Conservation (phyloP, 1,139 yeast genomes). For the Yamadazyma diospyri region DNA sequence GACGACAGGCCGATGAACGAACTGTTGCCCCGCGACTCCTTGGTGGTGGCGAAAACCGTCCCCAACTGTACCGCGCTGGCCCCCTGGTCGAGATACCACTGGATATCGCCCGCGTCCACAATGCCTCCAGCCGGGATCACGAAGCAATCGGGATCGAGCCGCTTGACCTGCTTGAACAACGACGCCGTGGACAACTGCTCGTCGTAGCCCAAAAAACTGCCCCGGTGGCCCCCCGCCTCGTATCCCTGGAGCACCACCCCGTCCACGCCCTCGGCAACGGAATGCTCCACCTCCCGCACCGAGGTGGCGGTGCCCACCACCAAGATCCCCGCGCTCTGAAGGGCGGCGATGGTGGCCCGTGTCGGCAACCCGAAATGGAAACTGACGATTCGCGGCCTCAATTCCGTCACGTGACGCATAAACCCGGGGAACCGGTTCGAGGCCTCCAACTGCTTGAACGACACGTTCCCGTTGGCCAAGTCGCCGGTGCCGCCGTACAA, state of each 20-base stretch:
- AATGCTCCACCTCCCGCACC: constrained; percentile 30
- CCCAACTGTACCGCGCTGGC: constrained; percentile 50
- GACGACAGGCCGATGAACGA: constrained; percentile 14
- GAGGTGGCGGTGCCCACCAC: constrained; percentile 51
- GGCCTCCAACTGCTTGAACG: constrained; percentile 33
- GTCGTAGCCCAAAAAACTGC: constrained; percentile 35
- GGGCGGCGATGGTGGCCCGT: constrained; percentile 31
- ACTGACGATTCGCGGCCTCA: constrained; percentile 36
- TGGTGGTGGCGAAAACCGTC: constrained; percentile 37
- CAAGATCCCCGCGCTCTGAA: constrained; percentile 43
- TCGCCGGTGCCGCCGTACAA: constrained; percentile 9
- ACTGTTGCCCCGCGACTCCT: constrained; percentile 24
- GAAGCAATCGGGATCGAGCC: constrained; percentile 19
- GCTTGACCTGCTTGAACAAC: constrained; percentile 25
- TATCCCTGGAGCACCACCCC: constrained; percentile 48
- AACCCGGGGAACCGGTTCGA: constrained; percentile 12
- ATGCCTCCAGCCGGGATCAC: constrained; percentile 50
- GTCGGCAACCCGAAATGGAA: constrained; percentile 50
- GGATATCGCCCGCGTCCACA: constrained; percentile 23
- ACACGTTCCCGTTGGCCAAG: constrained; percentile 27
- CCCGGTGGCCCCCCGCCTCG: constrained; percentile 58
- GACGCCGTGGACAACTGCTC: constrained; percentile 32
- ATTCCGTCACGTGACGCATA: constrained; percentile 11
- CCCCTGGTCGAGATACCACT: constrained; percentile 27
- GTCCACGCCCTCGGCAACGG: constrained; percentile 24